These are phyloP conservation scores for Sisymbrium altissimum DNA, from an alignment of 345 rosid species.

Conservation along the genomic window DNA sequence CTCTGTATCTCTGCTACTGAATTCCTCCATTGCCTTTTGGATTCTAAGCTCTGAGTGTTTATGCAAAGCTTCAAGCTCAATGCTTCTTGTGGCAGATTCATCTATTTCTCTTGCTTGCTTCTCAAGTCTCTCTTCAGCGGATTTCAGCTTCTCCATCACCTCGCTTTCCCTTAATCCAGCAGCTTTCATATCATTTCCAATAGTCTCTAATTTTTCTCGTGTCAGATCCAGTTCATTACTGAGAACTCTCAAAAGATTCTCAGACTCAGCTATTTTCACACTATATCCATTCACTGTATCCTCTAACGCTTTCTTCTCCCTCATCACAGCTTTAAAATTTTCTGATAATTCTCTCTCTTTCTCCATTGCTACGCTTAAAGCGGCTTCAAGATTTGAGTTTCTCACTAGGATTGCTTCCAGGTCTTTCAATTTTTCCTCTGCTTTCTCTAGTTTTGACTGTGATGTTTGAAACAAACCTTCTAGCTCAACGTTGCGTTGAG, in stretches of 20 bases:
- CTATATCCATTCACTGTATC: too few relatives aligned
- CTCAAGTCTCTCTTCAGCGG: constrained; percentile 58
- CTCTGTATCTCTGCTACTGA: constrained; percentile 58
- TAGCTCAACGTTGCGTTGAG: constrained; percentile 50
- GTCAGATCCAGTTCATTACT: not conserved
- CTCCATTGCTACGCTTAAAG: constrained; percentile 48
- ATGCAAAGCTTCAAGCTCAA: constrained; percentile 57
- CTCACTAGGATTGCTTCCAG: constrained; percentile 55
- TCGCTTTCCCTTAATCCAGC: not conserved
- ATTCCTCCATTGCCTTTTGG: constrained; percentile 47
- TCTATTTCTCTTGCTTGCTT: constrained; percentile 53
- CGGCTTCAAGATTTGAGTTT: constrained; percentile 57
- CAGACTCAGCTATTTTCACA: too few relatives aligned
- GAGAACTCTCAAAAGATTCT: not conserved
- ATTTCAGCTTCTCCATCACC: constrained; percentile 53
- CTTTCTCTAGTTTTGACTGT: constrained; percentile 50
- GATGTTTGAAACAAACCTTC: constrained; percentile 51
- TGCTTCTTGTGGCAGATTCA: constrained; percentile 46
- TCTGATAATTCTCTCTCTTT: constrained; percentile 54
- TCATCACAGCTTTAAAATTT: too few relatives aligned
- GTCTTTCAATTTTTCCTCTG: constrained; percentile 57
- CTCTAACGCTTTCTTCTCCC: too few relatives aligned
- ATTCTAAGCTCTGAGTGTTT: constrained; percentile 59
- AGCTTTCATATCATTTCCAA: not conserved
- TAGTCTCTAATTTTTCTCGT: not conserved